These are phyloP conservation scores for Rhodosporidiobolus odoratus DNA, from an alignment of 768 basidiomycete species.

Conservation along the genomic window DNA sequence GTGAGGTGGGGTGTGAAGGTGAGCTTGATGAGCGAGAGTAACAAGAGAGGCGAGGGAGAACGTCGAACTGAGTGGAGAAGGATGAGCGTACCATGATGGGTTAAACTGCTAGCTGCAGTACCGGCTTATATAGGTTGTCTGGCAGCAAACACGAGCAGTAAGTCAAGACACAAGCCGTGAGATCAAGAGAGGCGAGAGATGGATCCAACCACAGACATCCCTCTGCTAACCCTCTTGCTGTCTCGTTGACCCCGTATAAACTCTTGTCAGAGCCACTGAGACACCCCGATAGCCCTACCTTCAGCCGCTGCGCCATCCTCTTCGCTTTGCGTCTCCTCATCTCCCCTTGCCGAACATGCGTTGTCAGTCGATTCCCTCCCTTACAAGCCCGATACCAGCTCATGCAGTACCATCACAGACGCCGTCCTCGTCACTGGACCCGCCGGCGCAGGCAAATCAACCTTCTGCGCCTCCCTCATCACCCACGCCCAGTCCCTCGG, in stretches of 20 bases:
- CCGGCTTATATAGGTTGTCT: background rate
- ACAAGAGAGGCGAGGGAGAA: background rate
- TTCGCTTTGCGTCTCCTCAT: slow-evolving; percentile 2
- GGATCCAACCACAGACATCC: too few species aligned
- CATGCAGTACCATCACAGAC: background rate
- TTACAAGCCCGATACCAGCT: background rate
- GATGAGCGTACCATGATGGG: slow-evolving; percentile 13
- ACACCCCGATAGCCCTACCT: too few species aligned
- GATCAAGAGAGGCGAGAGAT: too few species aligned
- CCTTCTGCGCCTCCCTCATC: slow-evolving; percentile 79
- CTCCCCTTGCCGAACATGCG: background rate
- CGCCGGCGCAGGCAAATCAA: slow-evolving; percentile 95
- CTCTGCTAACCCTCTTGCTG: too few species aligned
- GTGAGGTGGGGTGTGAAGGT: background rate
- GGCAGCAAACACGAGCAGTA: background rate
- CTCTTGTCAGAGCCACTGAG: too few species aligned
- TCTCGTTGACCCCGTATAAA: too few species aligned
- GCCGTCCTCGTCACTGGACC: slow-evolving; percentile 59
- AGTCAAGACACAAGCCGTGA: background rate
- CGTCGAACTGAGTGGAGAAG: background rate
- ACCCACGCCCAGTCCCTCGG: slow-evolving; percentile 79
- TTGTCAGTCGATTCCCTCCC: too few species aligned
- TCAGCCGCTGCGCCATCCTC: too few species aligned
- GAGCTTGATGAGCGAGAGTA: background rate
- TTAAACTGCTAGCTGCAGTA: too few species aligned